phyloP scores from a whole-genome alignment of 2,329 filamentous ascomycete genomes.

The Colletotrichum orbiculare region DNA sequence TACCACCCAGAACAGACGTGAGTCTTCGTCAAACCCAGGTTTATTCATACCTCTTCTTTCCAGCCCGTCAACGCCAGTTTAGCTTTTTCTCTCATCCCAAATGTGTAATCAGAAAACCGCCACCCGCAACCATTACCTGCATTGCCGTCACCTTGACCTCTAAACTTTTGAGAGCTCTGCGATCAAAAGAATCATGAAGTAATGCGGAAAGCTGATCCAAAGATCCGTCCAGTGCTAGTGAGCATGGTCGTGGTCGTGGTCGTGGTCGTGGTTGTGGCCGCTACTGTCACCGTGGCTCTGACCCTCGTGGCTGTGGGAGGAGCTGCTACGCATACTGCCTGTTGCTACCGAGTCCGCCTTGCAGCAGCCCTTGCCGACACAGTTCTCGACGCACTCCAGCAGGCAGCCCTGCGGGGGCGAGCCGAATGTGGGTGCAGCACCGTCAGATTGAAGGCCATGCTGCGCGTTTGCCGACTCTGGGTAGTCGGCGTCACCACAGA shows the following conservation, averaged over 20 bases:
- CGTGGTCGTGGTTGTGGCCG: slow-evolving; percentile 11
- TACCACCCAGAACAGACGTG: neutral
- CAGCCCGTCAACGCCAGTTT: slow-evolving; percentile 28
- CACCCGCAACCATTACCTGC: neutral
- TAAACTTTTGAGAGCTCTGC: slow-evolving; percentile 7
- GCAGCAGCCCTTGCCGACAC: slow-evolving; percentile 59
- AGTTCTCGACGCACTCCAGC: slow-evolving; percentile 63
- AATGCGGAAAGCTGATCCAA: neutral
- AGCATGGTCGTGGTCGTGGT: slow-evolving; percentile 13
- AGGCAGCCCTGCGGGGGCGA: slow-evolving; percentile 53
- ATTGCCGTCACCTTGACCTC: neutral
- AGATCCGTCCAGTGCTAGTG: slow-evolving; percentile 24
- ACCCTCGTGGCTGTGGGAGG: slow-evolving; percentile 42
- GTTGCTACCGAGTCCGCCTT: slow-evolving; percentile 43
- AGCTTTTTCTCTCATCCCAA: slow-evolving; percentile 9
- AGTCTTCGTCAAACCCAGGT: neutral
- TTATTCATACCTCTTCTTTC: slow-evolving; percentile 20
- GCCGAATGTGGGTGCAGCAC: slow-evolving; percentile 42
- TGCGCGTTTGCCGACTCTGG: slow-evolving; percentile 51
- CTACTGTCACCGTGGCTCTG: slow-evolving; percentile 40
- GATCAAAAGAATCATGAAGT: slow-evolving; percentile 2
- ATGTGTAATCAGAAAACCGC: slow-evolving; percentile 11
- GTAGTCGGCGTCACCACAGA: slow-evolving; percentile 65
- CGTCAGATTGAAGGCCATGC: slow-evolving; percentile 48
- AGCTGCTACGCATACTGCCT: slow-evolving; percentile 47